These are phyloP conservation scores for Cladosporium sp. DNA, from an alignment of 2,329 filamentous ascomycete species.

Conservation along the genomic window DNA sequence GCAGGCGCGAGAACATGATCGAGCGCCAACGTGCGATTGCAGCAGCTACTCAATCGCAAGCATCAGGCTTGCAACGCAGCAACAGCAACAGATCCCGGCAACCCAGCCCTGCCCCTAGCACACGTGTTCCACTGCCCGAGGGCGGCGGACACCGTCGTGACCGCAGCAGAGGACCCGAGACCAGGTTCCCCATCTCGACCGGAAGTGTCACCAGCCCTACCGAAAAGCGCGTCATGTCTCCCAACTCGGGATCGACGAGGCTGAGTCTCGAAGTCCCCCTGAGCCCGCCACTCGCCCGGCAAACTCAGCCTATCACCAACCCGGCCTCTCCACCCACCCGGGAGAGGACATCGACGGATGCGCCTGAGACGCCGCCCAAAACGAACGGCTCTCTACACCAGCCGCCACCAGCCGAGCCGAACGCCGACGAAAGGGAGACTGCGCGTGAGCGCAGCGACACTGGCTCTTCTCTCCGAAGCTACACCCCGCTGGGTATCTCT, in stretches of 20 bases:
- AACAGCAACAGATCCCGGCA: slow-evolving; percentile 31
- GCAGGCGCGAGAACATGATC: slow-evolving; percentile 88
- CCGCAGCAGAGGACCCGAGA: slow-evolving; percentile 62
- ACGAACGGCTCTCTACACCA: slow-evolving; percentile 28
- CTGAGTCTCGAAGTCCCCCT: slow-evolving; percentile 78
- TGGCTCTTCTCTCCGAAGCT: slow-evolving; percentile 5
- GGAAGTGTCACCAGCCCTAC: slow-evolving; percentile 42
- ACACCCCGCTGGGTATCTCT: slow-evolving; percentile 4
- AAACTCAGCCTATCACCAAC: slow-evolving; percentile 11
- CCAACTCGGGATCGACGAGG: slow-evolving; percentile 33
- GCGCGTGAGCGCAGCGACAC: slow-evolving; percentile 20
- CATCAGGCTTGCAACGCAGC: slow-evolving; percentile 6
- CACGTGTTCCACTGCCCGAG: slow-evolving; percentile 22
- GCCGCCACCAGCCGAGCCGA: slow-evolving; percentile 24
- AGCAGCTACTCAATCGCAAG: slow-evolving; percentile 34
- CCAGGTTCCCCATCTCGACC: slow-evolving; percentile 70
- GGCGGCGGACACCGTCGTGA: slow-evolving; percentile 64
- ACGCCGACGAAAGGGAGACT: slow-evolving; percentile 14
- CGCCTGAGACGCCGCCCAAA: not conserved
- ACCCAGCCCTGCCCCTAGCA: slow-evolving; percentile 45
- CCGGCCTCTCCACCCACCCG: slow-evolving; percentile 17
- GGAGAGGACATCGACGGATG: not conserved
- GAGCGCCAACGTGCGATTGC: slow-evolving; percentile 79
- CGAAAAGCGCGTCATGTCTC: slow-evolving; percentile 38
- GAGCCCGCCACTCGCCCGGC: slow-evolving; percentile 36